These are phyloP conservation scores for Neoarthrinium moseri DNA, from an alignment of 2,329 filamentous ascomycete genomes.

Conservation along the genomic window DNA sequence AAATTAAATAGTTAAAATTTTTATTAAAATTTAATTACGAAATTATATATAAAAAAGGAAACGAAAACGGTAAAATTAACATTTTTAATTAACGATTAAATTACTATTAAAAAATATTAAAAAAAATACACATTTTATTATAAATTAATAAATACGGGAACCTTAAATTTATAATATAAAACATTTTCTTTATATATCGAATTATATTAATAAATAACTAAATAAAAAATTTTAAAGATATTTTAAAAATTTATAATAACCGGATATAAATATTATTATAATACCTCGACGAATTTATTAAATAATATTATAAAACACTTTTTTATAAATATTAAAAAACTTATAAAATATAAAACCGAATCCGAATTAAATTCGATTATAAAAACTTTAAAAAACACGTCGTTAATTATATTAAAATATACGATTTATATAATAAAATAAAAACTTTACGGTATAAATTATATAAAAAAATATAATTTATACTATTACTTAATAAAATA, in stretches of 20 bases:
- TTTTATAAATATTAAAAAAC: constrained; percentile 2
- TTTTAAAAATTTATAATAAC: constrained; percentile 7
- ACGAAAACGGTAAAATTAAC: background rate
- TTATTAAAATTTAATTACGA: constrained; percentile 1
- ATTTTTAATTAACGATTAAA: background rate
- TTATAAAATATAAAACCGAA: background rate
- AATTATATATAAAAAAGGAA: constrained; percentile 8
- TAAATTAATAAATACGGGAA: background rate
- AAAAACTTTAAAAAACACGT: too few relatives aligned
- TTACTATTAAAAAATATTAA: background rate
- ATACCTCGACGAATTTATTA: too few relatives aligned
- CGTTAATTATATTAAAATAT: background rate
- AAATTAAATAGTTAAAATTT: constrained; percentile 9
- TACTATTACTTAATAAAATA: background rate
- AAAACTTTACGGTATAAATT: background rate
- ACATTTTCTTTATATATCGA: background rate
- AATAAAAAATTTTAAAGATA: constrained; percentile 5
- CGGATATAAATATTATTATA: constrained; percentile 10
- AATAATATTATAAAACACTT: too few relatives aligned
- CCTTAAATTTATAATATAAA: background rate
- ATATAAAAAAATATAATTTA: background rate
- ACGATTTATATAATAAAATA: background rate
- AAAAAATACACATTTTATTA: background rate
- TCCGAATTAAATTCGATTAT: too few relatives aligned
- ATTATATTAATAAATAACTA: background rate